Evolutionary conservation across 371 early-diverging fungal species (phyloP).

Genomic region (Zopfochytrium polystomum): DNA sequence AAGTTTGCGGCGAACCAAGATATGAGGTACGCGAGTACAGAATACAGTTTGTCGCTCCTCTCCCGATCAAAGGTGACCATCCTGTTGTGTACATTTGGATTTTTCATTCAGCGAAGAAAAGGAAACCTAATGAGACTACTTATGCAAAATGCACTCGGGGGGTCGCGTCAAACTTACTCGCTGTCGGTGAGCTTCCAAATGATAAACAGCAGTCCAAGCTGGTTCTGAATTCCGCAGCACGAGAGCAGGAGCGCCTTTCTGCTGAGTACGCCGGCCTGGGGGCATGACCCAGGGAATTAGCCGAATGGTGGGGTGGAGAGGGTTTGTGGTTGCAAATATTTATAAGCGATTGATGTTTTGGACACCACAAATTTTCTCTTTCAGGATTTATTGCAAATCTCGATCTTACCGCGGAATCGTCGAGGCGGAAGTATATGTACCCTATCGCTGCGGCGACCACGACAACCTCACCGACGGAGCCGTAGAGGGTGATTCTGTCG

Average conservation of each 20-base stretch:
- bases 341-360: no score
- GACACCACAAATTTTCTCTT: no score
- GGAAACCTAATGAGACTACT: no score
- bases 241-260: slow-evolving; percentile 33
- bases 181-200: slow-evolving; percentile 35
- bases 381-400: no score
- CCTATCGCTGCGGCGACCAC: slow-evolving; percentile 30
- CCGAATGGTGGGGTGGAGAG: no score
- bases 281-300: no score
- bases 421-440: slow-evolving; percentile 27
- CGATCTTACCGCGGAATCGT: no score
- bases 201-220: slow-evolving; percentile 38
- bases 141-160: no score
- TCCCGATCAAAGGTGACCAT: slow-evolving; percentile 46
- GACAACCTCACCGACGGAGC: slow-evolving; percentile 33
- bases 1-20: slow-evolving; percentile 37
- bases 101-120: background rate
- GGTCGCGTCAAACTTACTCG: slow-evolving; percentile 34
- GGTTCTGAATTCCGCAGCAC: slow-evolving; percentile 27
- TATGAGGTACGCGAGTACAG: slow-evolving; percentile 36
- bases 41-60: slow-evolving; percentile 42
- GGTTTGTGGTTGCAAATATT: no score
- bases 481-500: slow-evolving; percentile 41
- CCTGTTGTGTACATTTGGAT: slow-evolving; percentile 4
- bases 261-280: slow-evolving; percentile 30